phyloP scores from a whole-genome alignment of 257 asterid genomes.

The Fraxinus pennsylvanica region DNA sequence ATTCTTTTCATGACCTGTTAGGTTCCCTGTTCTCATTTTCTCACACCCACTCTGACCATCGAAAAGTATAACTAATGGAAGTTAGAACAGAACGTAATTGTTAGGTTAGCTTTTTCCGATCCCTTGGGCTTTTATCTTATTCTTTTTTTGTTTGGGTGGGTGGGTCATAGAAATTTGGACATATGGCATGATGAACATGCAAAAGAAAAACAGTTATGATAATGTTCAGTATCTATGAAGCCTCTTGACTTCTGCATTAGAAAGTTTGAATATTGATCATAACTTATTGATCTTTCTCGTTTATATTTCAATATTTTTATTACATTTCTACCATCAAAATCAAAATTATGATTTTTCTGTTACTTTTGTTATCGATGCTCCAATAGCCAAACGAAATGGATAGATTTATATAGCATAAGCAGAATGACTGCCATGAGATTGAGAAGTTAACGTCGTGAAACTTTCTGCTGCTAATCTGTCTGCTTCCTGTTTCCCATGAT shows the following conservation, averaged over 20 bases:
- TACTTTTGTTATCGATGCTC: background rate
- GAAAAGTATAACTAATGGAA: background rate
- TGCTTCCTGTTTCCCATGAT: slow-evolving; percentile 12
- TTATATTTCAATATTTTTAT: background rate
- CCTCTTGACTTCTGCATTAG: background rate
- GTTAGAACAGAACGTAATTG: background rate
- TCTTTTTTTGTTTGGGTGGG: background rate
- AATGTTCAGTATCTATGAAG: background rate
- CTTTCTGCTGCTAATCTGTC: background rate
- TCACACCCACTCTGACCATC: background rate
- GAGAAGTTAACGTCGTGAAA: background rate
- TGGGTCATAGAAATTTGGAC: background rate
- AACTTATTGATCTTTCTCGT: background rate
- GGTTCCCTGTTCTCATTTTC: background rate
- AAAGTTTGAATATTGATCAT: background rate
- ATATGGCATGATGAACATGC: background rate
- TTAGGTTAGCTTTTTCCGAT: background rate
- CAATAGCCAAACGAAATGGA: background rate
- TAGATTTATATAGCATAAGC: background rate
- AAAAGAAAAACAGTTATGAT: background rate
- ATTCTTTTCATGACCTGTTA: background rate
- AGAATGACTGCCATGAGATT: background rate
- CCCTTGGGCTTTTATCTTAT: background rate
- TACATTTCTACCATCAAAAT: background rate
- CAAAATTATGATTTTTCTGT: background rate